Percentiles rank a stretch among this genome's conserved stretches.
Conservation (phyloP, 2,329 filamentous ascomycete genomes). For the Eurotiales sp. region DNA sequence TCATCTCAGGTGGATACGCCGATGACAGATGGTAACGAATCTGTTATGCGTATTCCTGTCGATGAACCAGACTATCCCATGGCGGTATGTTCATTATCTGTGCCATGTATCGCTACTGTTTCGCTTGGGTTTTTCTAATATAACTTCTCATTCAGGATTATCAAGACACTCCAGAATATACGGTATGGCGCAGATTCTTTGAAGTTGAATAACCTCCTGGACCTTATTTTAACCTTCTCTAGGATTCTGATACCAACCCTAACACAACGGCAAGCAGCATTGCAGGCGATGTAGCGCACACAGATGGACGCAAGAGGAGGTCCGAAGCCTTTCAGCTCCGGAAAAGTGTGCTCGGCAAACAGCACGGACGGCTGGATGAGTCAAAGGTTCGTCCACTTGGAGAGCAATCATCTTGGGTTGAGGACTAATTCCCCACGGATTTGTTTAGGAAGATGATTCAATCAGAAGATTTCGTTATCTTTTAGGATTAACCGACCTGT, state of each 20-base stretch:
- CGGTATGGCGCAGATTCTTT: conserved; percentile 22
- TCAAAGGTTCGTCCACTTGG: conserved; percentile 65
- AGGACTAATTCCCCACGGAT: not conserved
- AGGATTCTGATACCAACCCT: conserved; percentile 64
- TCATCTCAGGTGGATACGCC: conserved; percentile 45
- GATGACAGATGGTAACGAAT: conserved; percentile 43
- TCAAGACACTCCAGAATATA: conserved; percentile 61
- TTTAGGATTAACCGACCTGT: conserved; percentile 89
- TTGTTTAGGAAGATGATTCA: conserved; percentile 78
- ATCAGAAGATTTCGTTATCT: conserved; percentile 93
- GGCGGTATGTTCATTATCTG: conserved; percentile 30
- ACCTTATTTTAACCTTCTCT: conserved; percentile 4
- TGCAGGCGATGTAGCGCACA: conserved; percentile 62
- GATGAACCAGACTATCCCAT: conserved; percentile 36
- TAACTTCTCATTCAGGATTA: conserved; percentile 36
- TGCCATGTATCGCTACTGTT: not conserved
- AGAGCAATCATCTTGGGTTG: not conserved
- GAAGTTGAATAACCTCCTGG: conserved; percentile 17
- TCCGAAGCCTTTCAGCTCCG: conserved; percentile 85
- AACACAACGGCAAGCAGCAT: conserved; percentile 78
- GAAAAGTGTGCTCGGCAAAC: conserved; percentile 89
- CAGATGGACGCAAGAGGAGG: conserved; percentile 78
- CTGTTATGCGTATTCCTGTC: conserved; percentile 33
- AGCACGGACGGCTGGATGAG: conserved; percentile 86
- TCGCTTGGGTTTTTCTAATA: conserved; percentile 2